Conservation (phyloP, 805 yeast genomes). For the Myxozyma udenii region DNA sequence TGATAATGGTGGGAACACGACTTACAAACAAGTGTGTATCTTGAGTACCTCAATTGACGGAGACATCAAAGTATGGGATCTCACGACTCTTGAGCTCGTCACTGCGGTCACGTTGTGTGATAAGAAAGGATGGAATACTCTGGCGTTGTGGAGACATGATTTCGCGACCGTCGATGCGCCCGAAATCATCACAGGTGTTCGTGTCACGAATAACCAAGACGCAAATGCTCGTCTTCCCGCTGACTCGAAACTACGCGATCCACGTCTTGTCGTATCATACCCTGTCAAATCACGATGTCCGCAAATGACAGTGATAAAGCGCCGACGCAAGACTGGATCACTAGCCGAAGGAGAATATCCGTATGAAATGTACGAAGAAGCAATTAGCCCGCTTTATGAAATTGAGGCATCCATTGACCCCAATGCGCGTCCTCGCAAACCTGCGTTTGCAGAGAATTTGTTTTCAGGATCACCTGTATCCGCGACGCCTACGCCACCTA, state of each 20-base stretch:
- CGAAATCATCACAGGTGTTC: conserved; percentile 7
- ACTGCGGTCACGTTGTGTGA: conserved; percentile 10
- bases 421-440: conserved; percentile 1
- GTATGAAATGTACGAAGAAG: conserved; percentile 8
- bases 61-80: conserved; percentile 38
- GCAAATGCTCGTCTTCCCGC: background rate
- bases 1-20: background rate
- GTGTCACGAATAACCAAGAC: background rate
- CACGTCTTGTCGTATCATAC: conserved; percentile 5
- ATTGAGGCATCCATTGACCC: conserved; percentile 9
- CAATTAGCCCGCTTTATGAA: conserved; percentile 3
- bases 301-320: conserved; percentile 6
- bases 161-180: conserved; percentile 4
- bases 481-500: conserved; percentile 6
- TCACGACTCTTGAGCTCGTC: conserved; percentile 29
- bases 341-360: background rate
- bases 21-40: conserved; percentile 11
- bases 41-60: conserved; percentile 31
- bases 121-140: conserved; percentile 23
- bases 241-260: background rate
- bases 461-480: background rate
- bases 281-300: conserved; percentile 22
- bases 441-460: background rate
- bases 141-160: conserved; percentile 10
- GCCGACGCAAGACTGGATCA: background rate